Conservation (phyloP, 2,329 filamentous ascomycete genomes). For the Endocalyx cinctus region DNA sequence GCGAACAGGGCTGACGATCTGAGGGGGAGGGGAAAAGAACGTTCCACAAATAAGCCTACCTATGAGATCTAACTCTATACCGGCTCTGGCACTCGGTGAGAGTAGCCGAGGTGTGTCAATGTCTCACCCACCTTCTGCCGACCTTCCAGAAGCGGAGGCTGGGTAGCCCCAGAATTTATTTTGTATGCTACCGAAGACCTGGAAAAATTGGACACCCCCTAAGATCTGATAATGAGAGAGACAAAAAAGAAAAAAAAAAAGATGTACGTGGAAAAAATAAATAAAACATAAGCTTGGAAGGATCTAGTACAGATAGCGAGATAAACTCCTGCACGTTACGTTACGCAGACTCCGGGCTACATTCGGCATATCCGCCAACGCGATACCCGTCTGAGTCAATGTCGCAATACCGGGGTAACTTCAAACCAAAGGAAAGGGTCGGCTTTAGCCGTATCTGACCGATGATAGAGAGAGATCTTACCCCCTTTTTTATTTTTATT, state of each 20-base stretch:
- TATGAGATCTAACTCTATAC: slow-evolving; percentile 14
- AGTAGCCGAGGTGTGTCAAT: slow-evolving; percentile 13
- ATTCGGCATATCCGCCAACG: slow-evolving; percentile 14
- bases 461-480: slow-evolving; percentile 7
- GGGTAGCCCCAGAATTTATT: slow-evolving; percentile 10
- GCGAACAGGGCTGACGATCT: too few relatives aligned
- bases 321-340: slow-evolving; percentile 9
- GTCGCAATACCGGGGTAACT: slow-evolving; percentile 5
- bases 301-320: not conserved
- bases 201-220: too few relatives aligned
- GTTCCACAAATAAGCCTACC: too few relatives aligned
- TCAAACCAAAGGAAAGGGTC: slow-evolving; percentile 8
- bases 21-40: too few relatives aligned
- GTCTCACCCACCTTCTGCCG: slow-evolving; percentile 19
- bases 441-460: slow-evolving; percentile 19
- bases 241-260: too few relatives aligned
- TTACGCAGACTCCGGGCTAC: slow-evolving; percentile 13
- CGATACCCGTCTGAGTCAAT: slow-evolving; percentile 9
- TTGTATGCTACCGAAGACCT: slow-evolving; percentile 15
- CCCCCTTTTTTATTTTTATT: too few relatives aligned
- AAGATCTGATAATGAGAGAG: too few relatives aligned
- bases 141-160: slow-evolving; percentile 21
- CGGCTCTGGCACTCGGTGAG: slow-evolving; percentile 22
- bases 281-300: slow-evolving; percentile 10
- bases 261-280: too few relatives aligned